Percentiles rank a stretch among this genome's conserved stretches.
phyloP scores from a whole-genome alignment of 2,329 filamentous ascomycete genomes.

The Chrysosporium queenslandicum region DNA sequence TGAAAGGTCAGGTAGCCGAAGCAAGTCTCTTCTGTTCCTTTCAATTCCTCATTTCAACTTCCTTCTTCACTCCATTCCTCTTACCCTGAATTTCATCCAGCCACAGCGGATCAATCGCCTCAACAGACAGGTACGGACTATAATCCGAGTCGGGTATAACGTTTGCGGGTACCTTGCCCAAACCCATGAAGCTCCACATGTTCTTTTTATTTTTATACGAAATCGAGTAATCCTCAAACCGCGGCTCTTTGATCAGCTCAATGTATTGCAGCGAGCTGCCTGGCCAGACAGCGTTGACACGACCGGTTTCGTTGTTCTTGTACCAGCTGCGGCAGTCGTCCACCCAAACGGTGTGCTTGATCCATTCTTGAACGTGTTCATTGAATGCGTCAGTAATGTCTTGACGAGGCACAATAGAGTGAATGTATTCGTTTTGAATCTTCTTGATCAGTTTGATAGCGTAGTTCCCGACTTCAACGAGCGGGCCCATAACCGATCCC shows the following conservation, averaged over 20 bases:
- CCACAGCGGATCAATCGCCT: slow-evolving; percentile 29
- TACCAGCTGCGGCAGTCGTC: slow-evolving; percentile 26
- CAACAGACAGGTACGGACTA: slow-evolving; percentile 27
- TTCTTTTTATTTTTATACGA: slow-evolving; percentile 19
- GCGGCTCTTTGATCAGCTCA: slow-evolving; percentile 32
- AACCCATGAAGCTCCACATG: slow-evolving; percentile 27
- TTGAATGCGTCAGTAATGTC: slow-evolving; percentile 30
- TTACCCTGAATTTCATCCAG: slow-evolving; percentile 21
- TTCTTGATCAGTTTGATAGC: slow-evolving; percentile 26
- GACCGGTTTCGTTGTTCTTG: slow-evolving; percentile 31
- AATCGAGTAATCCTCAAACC: slow-evolving; percentile 41
- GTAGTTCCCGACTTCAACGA: slow-evolving; percentile 23
- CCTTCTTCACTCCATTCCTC: slow-evolving; percentile 7
- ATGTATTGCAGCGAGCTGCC: slow-evolving; percentile 44
- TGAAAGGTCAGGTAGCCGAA: not conserved
- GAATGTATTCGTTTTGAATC: slow-evolving; percentile 28
- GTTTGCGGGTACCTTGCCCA: slow-evolving; percentile 26
- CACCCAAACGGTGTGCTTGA: slow-evolving; percentile 26
- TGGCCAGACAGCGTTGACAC: slow-evolving; percentile 42
- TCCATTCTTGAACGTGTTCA: slow-evolving; percentile 26
- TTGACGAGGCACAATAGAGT: slow-evolving; percentile 23
- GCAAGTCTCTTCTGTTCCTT: not conserved
- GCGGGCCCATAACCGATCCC: slow-evolving; percentile 21
- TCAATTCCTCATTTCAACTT: not conserved
- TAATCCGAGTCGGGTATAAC: slow-evolving; percentile 21